A percentile compares a stretch with the other conserved stretches of the same genome.
Conservation (phyloP, 2,329 filamentous ascomycete species). For the Fusarium verrucosum region DNA sequence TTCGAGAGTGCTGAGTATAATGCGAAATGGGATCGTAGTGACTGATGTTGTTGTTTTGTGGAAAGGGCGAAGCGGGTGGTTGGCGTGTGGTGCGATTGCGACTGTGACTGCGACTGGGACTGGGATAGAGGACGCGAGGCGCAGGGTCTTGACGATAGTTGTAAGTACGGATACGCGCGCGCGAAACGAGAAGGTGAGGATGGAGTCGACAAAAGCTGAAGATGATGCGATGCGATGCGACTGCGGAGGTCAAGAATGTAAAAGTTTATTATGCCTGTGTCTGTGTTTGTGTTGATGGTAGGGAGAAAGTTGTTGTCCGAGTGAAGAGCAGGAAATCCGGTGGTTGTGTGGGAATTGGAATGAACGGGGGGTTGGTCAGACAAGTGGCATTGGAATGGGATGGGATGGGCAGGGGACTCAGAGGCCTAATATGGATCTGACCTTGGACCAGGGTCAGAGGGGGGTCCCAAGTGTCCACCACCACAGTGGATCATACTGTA, state of each 20-base stretch:
- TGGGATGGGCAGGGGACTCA: slow-evolving; percentile 38
- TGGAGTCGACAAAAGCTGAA: background rate
- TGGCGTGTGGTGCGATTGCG: slow-evolving; percentile 41
- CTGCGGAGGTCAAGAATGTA: slow-evolving; percentile 2
- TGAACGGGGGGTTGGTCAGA: slow-evolving; percentile 41
- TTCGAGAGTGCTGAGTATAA: background rate
- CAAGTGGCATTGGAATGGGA: slow-evolving; percentile 37
- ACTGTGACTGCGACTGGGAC: slow-evolving; percentile 43
- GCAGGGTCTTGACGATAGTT: slow-evolving; percentile 8
- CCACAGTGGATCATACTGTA: no score
- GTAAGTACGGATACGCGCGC: slow-evolving; percentile 12
- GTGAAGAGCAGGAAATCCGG: slow-evolving; percentile 39
- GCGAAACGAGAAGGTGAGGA: background rate
- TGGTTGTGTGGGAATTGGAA: slow-evolving; percentile 40
- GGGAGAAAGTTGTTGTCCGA: slow-evolving; percentile 34
- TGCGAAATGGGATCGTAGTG: background rate
- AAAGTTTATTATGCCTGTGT: slow-evolving; percentile 7
- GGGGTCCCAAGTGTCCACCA: slow-evolving; percentile 17
- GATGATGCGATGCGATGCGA: slow-evolving; percentile 9
- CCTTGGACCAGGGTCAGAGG: slow-evolving; percentile 11
- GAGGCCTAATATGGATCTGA: slow-evolving; percentile 40
- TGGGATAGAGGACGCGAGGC: slow-evolving; percentile 26
- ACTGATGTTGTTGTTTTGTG: slow-evolving; percentile 14
- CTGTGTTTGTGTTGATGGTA: slow-evolving; percentile 38
- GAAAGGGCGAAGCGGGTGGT: slow-evolving; percentile 18